phyloP scores from a whole-genome alignment of 331 rosid genomes.

The Malus hybrid region DNA sequence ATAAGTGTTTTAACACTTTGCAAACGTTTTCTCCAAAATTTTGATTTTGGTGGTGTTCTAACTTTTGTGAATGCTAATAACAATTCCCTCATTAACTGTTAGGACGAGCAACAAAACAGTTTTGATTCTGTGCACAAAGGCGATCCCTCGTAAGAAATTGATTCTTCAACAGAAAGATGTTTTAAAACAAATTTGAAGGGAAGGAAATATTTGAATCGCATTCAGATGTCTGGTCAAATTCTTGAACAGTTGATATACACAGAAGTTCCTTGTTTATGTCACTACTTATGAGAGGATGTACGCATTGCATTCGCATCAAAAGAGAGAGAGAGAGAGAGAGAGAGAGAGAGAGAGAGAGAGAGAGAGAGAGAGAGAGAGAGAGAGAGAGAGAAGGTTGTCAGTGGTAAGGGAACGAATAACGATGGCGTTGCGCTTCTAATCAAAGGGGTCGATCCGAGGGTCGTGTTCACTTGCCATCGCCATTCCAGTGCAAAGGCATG shows the following conservation, averaged over 20 bases:
- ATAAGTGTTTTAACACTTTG: no score
- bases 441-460: conserved; percentile 95
- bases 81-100: no score
- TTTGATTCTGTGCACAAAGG: neutral
- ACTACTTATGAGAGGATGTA: neutral
- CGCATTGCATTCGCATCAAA: neutral
- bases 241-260: neutral
- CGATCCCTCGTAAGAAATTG: no score
- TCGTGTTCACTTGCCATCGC: conserved; percentile 98
- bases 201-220: neutral
- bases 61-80: no score
- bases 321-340: neutral
- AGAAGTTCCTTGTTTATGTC: conserved; percentile 1
- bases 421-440: conserved; percentile 25
- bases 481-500: conserved; percentile 99
- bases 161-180: no score
- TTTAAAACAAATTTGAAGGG: no score
- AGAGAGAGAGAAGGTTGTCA: neutral
- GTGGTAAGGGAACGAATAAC: neutral
- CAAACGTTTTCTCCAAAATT: no score
- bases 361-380: no score
- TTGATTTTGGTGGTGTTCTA: no score
- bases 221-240: neutral
- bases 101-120: neutral
- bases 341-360: neutral